phyloP scores from a whole-genome alignment of 2,329 filamentous ascomycete species.

The Dothidotthia symphoricarpi region DNA sequence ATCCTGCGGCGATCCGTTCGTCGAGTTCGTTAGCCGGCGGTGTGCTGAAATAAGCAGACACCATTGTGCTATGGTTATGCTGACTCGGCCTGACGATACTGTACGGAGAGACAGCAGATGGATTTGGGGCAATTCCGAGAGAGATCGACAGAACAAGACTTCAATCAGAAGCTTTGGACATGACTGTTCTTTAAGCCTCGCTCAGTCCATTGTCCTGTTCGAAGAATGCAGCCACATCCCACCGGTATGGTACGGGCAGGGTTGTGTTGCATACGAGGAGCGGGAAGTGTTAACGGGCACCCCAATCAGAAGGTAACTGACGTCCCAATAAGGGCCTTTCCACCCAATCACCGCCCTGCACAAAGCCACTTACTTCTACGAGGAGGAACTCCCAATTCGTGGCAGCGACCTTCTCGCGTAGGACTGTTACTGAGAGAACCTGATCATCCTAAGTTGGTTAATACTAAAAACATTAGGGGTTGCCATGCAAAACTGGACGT shows the following conservation, averaged over 20 bases:
- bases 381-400: neutral
- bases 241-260: constrained; percentile 1
- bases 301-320: too few species aligned
- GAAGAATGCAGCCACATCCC: constrained; percentile 2
- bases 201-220: neutral
- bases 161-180: neutral
- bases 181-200: constrained; percentile 1
- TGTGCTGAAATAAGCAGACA: constrained; percentile 6
- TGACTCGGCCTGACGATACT: neutral
- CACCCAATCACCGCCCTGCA: neutral
- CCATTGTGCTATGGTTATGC: constrained; percentile 4
- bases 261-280: constrained; percentile 2
- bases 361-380: neutral
- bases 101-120: constrained; percentile 1
- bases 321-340: neutral
- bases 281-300: constrained; percentile 1
- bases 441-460: neutral
- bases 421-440: neutral
- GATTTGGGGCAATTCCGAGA: neutral
- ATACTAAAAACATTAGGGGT: neutral
- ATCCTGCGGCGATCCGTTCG: constrained; percentile 3
- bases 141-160: neutral
- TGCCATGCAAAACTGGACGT: neutral
- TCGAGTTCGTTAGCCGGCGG: constrained; percentile 5
- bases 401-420: neutral